Base-by-base conservation (phyloP, 2,329 filamentous ascomycete genomes). In the Aspergillus sp. region DNA sequence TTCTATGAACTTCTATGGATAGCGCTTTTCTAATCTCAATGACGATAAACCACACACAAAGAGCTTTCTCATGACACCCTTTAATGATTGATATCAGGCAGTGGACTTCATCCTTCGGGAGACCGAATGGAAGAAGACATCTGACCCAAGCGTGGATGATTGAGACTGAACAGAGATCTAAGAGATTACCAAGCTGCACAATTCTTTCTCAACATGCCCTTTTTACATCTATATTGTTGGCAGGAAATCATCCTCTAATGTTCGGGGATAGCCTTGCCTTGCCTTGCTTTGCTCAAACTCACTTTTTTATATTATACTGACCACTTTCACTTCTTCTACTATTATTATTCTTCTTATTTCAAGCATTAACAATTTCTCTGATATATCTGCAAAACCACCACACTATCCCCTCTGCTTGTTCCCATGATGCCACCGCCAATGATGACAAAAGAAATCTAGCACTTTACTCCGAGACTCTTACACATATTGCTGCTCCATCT, bases 121-220 rank as follows among this genome's bases (percentile, higher is more conserved):
- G 27, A 42, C 55, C 63, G 61, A 71, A 75, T 73, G 75, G 76
- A 77, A 75, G 75, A 72, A 73, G 73, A 72, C 68, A 70, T 67
- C 57, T 49, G 60, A 58, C 57, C 57, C 54, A 62, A 58, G 58
- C 57, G 68, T 73, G 72, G 58, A 67, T 80, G 78, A 79, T 71
- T 78, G 77, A 78, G 70, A 71, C 11, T 72, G 78, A 80, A 80
- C 78, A 80, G 78, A 80, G 70, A 80, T 80, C 78, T 75, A 68
- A 80, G 78, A 73, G 78, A 76, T 68, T 64, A 42, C 32, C 27
- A 47, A 50, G 54, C 19, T 52, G 2, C 15, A 48, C 10, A 5
- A 11, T 30, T 25, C 25, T 25, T 27, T 32, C 1, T 32, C 3
- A 32, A 10, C 30, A 11, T 10, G 30, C 30, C 47, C 44, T 19